Percentiles rank a stretch among this genome's conserved stretches.
phyloP scores from a whole-genome alignment of 257 asterid species.

The Ajuga chamaepitys region DNA sequence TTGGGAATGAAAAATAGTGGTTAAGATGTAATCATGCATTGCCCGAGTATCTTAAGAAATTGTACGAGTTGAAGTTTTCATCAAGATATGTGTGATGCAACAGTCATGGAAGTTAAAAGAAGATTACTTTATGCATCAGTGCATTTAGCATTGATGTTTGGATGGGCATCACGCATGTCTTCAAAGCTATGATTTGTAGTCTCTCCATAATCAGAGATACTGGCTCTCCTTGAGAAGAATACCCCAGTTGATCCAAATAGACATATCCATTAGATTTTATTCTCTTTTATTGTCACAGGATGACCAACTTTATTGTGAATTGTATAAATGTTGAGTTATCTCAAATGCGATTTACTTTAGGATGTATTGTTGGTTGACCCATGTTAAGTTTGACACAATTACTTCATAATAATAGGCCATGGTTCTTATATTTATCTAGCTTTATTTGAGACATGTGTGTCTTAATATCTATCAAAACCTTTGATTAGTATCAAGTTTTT shows the following conservation, averaged over 20 bases:
- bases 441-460: neutral
- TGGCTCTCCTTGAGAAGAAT: neutral
- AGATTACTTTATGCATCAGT: neutral
- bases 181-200: slow-evolving; percentile 5
- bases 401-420: neutral
- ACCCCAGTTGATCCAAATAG: neutral
- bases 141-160: slow-evolving; percentile 3
- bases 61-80: neutral
- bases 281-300: neutral
- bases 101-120: neutral
- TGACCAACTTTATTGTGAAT: neutral
- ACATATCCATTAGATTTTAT: neutral
- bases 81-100: neutral
- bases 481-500: neutral
- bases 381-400: neutral
- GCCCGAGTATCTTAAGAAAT: neutral
- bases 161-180: neutral
- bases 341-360: neutral
- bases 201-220: neutral
- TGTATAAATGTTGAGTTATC: neutral
- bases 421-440: neutral
- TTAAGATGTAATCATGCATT: neutral
- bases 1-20: neutral
- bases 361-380: neutral
- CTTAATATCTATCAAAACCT: neutral